Evolutionary conservation across 768 basidiomycete species (phyloP).

Genomic region (Melanogaster broomeanus): DNA sequence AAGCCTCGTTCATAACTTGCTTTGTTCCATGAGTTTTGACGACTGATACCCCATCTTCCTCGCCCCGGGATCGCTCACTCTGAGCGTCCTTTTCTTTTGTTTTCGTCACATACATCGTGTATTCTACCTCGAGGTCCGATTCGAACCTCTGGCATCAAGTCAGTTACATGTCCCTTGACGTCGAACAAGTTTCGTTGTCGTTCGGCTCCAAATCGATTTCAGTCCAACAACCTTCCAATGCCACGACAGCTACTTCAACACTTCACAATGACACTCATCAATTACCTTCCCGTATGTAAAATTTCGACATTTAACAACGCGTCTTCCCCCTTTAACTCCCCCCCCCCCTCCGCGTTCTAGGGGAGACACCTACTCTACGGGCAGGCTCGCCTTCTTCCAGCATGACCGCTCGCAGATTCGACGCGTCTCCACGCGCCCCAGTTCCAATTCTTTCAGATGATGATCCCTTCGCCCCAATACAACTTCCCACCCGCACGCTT

Average conservation of each 20-base stretch:
- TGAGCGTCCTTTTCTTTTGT: not conserved
- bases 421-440: conserved; percentile 23
- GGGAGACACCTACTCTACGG: conserved; percentile 12
- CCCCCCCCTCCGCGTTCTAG: conserved; percentile 16
- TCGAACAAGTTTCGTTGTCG: conserved; percentile 17
- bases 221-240: conserved; percentile 7
- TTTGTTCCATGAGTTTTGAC: conserved; percentile 33
- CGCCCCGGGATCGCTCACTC: conserved; percentile 8
- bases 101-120: conserved; percentile 14
- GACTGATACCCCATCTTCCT: conserved; percentile 27
- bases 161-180: conserved; percentile 28
- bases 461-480: conserved; percentile 3
- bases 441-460: conserved; percentile 6
- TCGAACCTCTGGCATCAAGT: not conserved
- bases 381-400: conserved; percentile 30
- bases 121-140: conserved; percentile 10
- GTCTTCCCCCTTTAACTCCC: conserved; percentile 35
- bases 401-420: conserved; percentile 28
- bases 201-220: conserved; percentile 17
- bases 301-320: conserved; percentile 26
- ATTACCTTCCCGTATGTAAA: conserved; percentile 20
- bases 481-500: conserved; percentile 11
- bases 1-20: conserved; percentile 27
- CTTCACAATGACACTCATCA: conserved; percentile 22
- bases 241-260: conserved; percentile 8